Conservation (phyloP, 140 eudicot species). For the Bidens hawaiensis region DNA sequence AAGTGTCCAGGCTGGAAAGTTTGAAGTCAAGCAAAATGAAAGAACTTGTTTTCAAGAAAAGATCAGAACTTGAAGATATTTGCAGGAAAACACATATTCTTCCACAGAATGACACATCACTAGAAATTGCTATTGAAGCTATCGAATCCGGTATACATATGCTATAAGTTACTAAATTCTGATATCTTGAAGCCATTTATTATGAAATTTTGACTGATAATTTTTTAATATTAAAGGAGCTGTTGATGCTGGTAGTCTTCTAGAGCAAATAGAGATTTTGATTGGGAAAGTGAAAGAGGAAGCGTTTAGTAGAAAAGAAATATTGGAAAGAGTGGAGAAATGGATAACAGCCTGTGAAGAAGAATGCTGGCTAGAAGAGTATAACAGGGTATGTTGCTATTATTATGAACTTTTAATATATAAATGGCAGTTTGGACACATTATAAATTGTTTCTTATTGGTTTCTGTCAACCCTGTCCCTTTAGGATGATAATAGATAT, state of each 20-base stretch:
- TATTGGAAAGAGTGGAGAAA: constrained; percentile 77
- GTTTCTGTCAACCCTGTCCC: background rate
- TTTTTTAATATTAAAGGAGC: constrained; percentile 38
- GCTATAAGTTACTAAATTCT: background rate
- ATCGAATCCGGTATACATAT: constrained; percentile 59
- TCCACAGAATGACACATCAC: constrained; percentile 41
- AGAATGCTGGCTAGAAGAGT: constrained; percentile 96
- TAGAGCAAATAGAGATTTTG: constrained; percentile 64
- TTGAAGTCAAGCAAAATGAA: constrained; percentile 71
- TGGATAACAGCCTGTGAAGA: constrained; percentile 94
- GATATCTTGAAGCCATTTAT: background rate
- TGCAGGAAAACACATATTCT: constrained; percentile 57
- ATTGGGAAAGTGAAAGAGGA: constrained; percentile 72
- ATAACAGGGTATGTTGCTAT: constrained; percentile 57
- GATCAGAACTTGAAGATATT: constrained; percentile 63
- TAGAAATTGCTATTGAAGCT: constrained; percentile 48
- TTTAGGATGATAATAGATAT: constrained; percentile 74
- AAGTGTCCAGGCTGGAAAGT: constrained; percentile 54
- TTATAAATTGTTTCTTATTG: background rate
- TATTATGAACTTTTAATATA: background rate
- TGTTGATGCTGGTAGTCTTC: constrained; percentile 68
- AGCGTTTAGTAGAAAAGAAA: constrained; percentile 78
- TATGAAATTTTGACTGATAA: background rate
- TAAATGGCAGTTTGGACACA: background rate
- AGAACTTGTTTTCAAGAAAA: constrained; percentile 65